phyloP scores from a whole-genome alignment of 1,284 basidiomycete species.

The Anthracocystis panici-leucophaei region DNA sequence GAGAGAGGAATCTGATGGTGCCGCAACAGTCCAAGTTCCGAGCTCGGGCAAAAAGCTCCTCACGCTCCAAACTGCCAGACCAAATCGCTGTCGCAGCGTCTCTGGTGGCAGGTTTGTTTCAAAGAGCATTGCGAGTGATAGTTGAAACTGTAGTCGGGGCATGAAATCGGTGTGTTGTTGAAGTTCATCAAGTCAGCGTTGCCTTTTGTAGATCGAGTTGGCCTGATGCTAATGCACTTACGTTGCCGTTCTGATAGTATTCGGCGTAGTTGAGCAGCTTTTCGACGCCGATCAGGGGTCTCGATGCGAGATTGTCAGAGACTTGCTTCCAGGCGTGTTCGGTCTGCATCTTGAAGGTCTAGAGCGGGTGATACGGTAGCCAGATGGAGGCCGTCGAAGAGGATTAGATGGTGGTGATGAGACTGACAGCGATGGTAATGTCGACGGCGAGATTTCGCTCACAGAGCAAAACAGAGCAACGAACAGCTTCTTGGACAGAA shows the following conservation, averaged over 20 bases:
- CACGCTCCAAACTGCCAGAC: constrained; percentile 25
- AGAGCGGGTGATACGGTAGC: neutral
- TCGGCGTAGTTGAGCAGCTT: constrained; percentile 41
- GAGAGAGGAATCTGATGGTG: neutral
- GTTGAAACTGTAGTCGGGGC: constrained; percentile 18
- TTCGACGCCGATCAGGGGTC: constrained; percentile 29
- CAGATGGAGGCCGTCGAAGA: neutral
- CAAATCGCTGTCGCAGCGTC: constrained; percentile 21
- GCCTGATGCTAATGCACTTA: neutral
- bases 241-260: constrained; percentile 36
- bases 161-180: neutral
- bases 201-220: neutral
- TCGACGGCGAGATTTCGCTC: too few species aligned
- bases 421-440: neutral
- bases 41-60: constrained; percentile 24
- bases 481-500: too few species aligned
- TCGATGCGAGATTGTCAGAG: constrained; percentile 10
- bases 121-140: constrained; percentile 16
- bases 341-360: neutral
- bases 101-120: constrained; percentile 15
- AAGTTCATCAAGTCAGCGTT: neutral
- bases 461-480: too few species aligned
- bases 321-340: constrained; percentile 19
- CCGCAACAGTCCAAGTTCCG: constrained; percentile 11
- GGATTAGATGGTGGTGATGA: neutral